Evolutionary conservation across 208 protist species (phyloP).

Genomic region (Jaenimonas drosophilae): DNA sequence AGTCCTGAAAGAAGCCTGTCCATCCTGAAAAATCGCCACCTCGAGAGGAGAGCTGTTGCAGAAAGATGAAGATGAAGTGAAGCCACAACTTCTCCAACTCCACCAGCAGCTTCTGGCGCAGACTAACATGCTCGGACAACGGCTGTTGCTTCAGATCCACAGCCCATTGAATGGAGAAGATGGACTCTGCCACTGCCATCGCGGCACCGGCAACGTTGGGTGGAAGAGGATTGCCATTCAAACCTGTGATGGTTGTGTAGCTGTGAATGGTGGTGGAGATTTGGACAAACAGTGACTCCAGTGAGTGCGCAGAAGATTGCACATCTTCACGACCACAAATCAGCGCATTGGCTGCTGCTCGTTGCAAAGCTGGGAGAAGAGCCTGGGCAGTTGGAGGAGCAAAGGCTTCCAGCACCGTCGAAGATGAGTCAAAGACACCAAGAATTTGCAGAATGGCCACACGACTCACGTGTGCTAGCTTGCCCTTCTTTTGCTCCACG

Average conservation of each 20-base stretch:
- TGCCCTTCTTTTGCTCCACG: no score
- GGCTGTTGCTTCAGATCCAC: not conserved
- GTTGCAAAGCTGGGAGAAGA: no score
- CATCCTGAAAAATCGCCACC: constrained; percentile 30
- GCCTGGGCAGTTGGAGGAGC: no score
- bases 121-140: not conserved
- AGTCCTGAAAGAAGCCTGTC: constrained; percentile 28
- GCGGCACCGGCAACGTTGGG: constrained; percentile 11
- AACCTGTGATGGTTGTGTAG: constrained; percentile 7
- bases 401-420: no score
- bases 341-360: no score
- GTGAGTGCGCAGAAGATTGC: constrained; percentile 3
- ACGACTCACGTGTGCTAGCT: no score
- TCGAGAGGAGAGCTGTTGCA: constrained; percentile 60
- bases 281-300: constrained; percentile 20
- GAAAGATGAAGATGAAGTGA: constrained; percentile 46
- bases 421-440: no score
- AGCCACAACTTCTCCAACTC: constrained; percentile 27
- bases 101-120: not conserved
- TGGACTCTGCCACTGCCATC: constrained; percentile 11
- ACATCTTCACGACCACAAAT: constrained; percentile 5
- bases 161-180: constrained; percentile 11
- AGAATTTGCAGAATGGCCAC: no score
- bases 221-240: constrained; percentile 5
- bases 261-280: constrained; percentile 9